phyloP scores from a whole-genome alignment of 225 moss, liverwort and hornwort species.

The Sphagnum tenellum region DNA sequence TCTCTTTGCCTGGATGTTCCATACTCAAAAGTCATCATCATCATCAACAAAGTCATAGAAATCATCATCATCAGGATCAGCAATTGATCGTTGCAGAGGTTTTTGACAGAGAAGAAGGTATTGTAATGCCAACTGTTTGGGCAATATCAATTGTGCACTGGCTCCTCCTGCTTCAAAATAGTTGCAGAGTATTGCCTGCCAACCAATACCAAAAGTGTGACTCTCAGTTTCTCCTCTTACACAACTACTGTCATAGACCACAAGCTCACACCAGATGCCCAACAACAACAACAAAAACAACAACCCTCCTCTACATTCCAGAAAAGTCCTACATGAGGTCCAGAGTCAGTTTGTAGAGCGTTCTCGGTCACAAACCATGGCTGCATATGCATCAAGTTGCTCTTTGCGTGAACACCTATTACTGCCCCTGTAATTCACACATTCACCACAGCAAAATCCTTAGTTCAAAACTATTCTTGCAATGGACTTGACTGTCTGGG shows the following conservation, averaged over 20 bases:
- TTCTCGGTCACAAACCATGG: constrained; percentile 40
- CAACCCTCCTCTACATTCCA: background rate
- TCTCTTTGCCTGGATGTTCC: too few species aligned
- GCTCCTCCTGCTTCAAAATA: constrained; percentile 71
- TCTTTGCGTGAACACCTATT: constrained; percentile 82
- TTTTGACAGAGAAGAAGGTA: constrained; percentile 61
- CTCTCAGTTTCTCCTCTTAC: background rate
- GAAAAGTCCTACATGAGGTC: background rate
- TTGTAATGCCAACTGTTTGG: constrained; percentile 58
- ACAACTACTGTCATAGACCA: background rate
- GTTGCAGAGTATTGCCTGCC: constrained; percentile 43
- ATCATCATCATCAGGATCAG: constrained; percentile 17
- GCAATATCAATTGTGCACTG: constrained; percentile 56
- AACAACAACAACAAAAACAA: background rate
- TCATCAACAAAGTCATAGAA: constrained; percentile 31
- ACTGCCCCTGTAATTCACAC: constrained; percentile 49
- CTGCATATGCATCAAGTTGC: constrained; percentile 86
- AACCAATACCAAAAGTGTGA: background rate
- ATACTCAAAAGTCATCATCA: too few species aligned
- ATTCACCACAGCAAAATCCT: background rate
- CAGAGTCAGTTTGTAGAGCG: background rate
- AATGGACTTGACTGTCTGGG: background rate
- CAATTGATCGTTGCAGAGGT: constrained; percentile 15
- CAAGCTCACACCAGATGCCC: background rate
- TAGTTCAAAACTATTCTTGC: background rate